These are phyloP conservation scores for Margaritispora aquatica DNA, from an alignment of 495 filamentous ascomycete genomes.

Conservation along the genomic window DNA sequence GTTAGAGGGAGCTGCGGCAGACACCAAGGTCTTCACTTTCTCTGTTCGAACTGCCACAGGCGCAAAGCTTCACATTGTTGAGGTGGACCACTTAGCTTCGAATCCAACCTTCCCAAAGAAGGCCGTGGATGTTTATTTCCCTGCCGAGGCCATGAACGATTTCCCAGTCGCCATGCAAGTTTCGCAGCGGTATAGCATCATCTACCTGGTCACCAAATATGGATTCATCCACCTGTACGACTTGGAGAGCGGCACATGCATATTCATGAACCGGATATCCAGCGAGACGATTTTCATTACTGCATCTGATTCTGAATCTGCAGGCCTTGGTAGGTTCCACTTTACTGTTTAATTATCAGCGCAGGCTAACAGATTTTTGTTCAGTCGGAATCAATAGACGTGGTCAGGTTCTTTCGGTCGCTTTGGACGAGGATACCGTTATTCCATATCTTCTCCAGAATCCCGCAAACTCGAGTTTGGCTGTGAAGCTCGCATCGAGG, in stretches of 20 bases:
- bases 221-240: slow-evolving; percentile 99
- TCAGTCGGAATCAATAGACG: slow-evolving; percentile 88
- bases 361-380: too few relatives aligned
- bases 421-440: slow-evolving; percentile 82
- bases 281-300: slow-evolving; percentile 99
- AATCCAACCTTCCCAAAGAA: slow-evolving; percentile 91
- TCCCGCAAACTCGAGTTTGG: slow-evolving; percentile 83
- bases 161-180: slow-evolving; percentile 99
- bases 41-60: slow-evolving; percentile 81
- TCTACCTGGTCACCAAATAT: slow-evolving; percentile 97
- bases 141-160: slow-evolving; percentile 86
- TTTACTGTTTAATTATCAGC: too few relatives aligned
- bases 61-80: slow-evolving; percentile 96
- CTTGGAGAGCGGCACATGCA: slow-evolving; percentile 90
- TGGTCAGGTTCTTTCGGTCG: slow-evolving; percentile 91
- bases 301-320: slow-evolving; percentile 72
- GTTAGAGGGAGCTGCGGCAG: slow-evolving; percentile 79
- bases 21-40: slow-evolving; percentile 95
- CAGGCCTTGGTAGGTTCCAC: too few relatives aligned
- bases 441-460: slow-evolving; percentile 93
- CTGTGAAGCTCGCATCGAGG: slow-evolving; percentile 90
- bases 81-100: slow-evolving; percentile 85
- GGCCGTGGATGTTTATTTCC: slow-evolving; percentile 96
- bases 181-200: slow-evolving; percentile 87
- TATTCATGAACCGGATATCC: slow-evolving; percentile 99